These are phyloP conservation scores for Triadica sebifera DNA, from an alignment of 345 rosid genomes.

Conservation along the genomic window DNA sequence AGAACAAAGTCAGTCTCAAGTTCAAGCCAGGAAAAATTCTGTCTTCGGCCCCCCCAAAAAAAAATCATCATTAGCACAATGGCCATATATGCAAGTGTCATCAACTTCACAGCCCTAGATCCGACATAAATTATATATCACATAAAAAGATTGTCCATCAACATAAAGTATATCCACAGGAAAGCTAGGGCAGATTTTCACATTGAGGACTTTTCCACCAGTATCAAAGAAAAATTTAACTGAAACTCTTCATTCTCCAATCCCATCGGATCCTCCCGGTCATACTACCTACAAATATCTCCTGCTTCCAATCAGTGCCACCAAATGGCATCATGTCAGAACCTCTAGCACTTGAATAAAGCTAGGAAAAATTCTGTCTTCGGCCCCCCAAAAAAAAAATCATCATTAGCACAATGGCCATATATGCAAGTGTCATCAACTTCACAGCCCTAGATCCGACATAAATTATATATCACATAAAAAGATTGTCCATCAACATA, in stretches of 20 bases:
- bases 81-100: background rate
- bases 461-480: background rate
- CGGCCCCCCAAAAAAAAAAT: background rate
- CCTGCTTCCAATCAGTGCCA: background rate
- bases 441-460: background rate
- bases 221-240: background rate
- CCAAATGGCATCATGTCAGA: background rate
- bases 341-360: background rate
- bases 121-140: background rate
- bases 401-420: background rate
- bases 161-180: background rate
- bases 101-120: background rate
- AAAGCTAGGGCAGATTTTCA: background rate
- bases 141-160: background rate
- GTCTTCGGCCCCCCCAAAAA: background rate
- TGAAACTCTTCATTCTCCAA: background rate
- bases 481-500: background rate
- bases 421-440: background rate
- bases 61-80: background rate
- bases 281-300: background rate
- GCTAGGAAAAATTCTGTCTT: no score
- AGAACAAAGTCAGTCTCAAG: conserved; percentile 9
- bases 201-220: background rate
- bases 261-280: background rate
- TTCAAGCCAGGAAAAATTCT: no score